A percentile compares a stretch with the other conserved stretches of the same genome.
phyloP scores from a whole-genome alignment of 1,284 basidiomycete species.

The Apiotrichum montevideense region DNA sequence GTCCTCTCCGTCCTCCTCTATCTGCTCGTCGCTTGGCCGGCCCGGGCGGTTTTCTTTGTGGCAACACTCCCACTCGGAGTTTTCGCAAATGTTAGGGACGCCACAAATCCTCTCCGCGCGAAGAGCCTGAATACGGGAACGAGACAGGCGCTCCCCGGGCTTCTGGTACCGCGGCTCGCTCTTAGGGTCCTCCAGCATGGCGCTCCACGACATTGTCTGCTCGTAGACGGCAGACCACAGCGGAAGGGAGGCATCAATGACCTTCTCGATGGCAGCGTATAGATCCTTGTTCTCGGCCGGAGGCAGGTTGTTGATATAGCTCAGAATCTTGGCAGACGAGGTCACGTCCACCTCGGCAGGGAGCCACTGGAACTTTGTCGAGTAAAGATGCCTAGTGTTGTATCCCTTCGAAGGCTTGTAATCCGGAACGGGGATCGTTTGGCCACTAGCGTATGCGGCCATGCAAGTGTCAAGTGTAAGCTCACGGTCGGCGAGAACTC shows the following conservation, averaged over 20 bases:
- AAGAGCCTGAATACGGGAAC: slow-evolving; percentile 2
- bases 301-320: slow-evolving; percentile 15
- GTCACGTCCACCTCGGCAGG: slow-evolving; percentile 9
- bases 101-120: slow-evolving; percentile 2
- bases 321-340: not conserved
- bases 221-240: slow-evolving; percentile 3
- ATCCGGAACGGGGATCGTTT: not conserved
- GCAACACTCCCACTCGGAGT: not conserved
- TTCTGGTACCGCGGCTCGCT: not conserved
- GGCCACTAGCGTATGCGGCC: slow-evolving; percentile 1
- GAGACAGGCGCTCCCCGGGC: not conserved
- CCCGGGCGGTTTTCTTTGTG: not conserved
- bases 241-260: slow-evolving; percentile 5
- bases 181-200: not conserved
- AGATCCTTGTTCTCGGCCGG: not conserved
- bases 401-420: not conserved
- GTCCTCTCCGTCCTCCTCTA: not conserved
- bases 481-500: slow-evolving; percentile 1
- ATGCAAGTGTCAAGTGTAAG: not conserved
- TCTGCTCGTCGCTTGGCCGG: not conserved
- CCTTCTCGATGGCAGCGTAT: slow-evolving; percentile 4
- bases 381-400: not conserved
- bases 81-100: slow-evolving; percentile 1
- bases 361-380: slow-evolving; percentile 16
- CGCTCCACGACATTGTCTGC: slow-evolving; percentile 4